Conservation (phyloP, 208 protist species). For the Acanthamoeba castellanii region DNA sequence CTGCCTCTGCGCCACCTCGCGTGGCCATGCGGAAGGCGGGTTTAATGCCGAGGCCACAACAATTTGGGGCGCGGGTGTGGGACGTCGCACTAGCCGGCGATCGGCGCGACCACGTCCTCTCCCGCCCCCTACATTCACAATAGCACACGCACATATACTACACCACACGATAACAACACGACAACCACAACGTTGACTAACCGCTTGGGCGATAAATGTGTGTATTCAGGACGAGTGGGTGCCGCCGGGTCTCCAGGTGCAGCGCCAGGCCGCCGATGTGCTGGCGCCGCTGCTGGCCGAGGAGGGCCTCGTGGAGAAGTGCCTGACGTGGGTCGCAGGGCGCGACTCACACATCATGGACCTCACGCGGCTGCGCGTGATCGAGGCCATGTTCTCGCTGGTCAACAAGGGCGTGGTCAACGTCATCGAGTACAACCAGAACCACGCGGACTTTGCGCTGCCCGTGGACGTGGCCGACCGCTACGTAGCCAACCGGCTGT, state of each 20-base stretch:
- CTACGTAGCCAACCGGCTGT: constrained; percentile 92
- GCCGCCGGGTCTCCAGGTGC: constrained; percentile 88
- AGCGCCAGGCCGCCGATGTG: constrained; percentile 91
- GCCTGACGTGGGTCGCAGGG: constrained; percentile 87
- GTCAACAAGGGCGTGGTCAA: constrained; percentile 93
- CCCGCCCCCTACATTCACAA: not conserved
- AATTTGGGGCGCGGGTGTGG: not conserved
- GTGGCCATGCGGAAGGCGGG: not conserved
- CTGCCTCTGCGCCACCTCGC: not conserved
- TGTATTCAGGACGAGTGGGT: constrained; percentile 21
- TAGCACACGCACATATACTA: too few species aligned
- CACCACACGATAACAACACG: too few species aligned
- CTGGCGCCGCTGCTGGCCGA: constrained; percentile 92
- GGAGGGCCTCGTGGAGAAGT: constrained; percentile 91
- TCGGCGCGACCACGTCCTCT: not conserved
- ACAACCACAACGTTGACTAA: too few species aligned
- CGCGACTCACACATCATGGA: constrained; percentile 96
- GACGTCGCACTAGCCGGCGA: not conserved
- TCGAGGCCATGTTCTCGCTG: constrained; percentile 95
- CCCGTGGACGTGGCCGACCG: constrained; percentile 81
- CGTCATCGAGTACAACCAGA: constrained; percentile 94
- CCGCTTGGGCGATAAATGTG: not conserved
- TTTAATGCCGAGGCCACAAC: not conserved
- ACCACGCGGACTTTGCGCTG: constrained; percentile 91
- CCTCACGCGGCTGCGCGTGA: constrained; percentile 91